A percentile compares a stretch with the other conserved stretches of the same genome.
Conservation (phyloP, 768 basidiomycete species). For the Boletus pseudo-olivaceus region DNA sequence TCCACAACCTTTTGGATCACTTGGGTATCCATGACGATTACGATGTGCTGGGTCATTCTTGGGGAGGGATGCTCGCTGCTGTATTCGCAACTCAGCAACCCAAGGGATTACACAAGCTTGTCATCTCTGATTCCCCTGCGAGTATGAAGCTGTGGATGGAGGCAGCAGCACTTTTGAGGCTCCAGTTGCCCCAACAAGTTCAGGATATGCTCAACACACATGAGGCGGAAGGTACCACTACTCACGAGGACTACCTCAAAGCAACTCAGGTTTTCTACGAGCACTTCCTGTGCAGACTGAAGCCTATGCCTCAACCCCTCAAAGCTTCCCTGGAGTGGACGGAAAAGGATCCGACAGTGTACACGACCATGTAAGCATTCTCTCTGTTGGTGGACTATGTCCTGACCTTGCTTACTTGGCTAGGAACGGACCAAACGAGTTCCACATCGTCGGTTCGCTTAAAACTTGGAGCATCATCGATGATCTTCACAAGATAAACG, state of each 20-base stretch:
- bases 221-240: constrained; percentile 43
- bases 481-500: constrained; percentile 32
- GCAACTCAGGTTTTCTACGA: constrained; percentile 42
- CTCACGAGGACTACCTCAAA: constrained; percentile 42
- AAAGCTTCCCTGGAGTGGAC: constrained; percentile 30
- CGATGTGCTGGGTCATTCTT: constrained; percentile 40
- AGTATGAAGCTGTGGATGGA: constrained; percentile 43
- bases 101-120: constrained; percentile 42
- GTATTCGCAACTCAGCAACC: constrained; percentile 36
- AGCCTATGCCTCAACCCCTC: constrained; percentile 45
- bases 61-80: constrained; percentile 46
- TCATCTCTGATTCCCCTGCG: constrained; percentile 46
- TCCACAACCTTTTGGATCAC: constrained; percentile 43
- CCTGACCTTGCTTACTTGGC: neutral
- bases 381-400: neutral
- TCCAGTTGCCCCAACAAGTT: constrained; percentile 39
- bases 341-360: constrained; percentile 47
- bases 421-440: constrained; percentile 42
- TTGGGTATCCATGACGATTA: constrained; percentile 44
- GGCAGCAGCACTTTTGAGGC: constrained; percentile 28
- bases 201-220: constrained; percentile 41
- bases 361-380: constrained; percentile 41
- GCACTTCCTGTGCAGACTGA: constrained; percentile 40
- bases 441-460: constrained; percentile 32
- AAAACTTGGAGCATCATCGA: constrained; percentile 35